Conservation (phyloP, 345 rosid species). For the Litchi chinensis region DNA sequence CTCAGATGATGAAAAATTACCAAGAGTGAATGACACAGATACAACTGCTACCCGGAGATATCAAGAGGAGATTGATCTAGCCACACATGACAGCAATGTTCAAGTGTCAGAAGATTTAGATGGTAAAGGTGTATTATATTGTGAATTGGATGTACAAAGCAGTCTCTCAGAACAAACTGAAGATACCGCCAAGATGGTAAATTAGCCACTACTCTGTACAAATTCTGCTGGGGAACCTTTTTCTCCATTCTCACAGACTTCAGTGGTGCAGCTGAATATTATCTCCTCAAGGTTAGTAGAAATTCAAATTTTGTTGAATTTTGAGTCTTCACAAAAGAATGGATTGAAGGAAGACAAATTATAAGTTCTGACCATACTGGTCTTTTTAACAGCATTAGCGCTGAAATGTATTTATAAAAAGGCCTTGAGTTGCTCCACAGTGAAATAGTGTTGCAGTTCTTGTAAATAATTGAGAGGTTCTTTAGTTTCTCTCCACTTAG, state of each 20-base stretch:
- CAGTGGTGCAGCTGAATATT: not conserved
- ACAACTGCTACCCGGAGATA: constrained; percentile 9
- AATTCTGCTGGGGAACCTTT: not conserved
- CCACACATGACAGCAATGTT: constrained; percentile 22
- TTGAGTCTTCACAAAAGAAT: not conserved
- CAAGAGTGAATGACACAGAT: constrained; percentile 19
- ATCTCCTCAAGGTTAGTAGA: constrained; percentile 1
- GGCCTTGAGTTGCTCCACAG: not conserved
- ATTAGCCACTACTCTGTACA: constrained; percentile 4
- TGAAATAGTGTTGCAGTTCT: not conserved
- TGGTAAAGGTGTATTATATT: constrained; percentile 38
- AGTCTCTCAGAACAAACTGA: constrained; percentile 38
- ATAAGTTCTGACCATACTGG: not conserved
- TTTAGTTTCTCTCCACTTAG: too few relatives aligned
- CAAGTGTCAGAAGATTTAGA: constrained; percentile 35
- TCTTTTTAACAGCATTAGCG: not conserved
- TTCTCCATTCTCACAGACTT: not conserved
- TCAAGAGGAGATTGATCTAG: constrained; percentile 24
- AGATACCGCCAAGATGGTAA: constrained; percentile 17
- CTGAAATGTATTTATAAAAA: not conserved
- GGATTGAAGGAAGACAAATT: not conserved
- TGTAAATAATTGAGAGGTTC: not conserved
- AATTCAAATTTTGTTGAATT: too few relatives aligned
- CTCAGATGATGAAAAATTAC: constrained; percentile 21
- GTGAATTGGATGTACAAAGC: constrained; percentile 39